Evolutionary conservation across 2,329 filamentous ascomycete species (phyloP).

Genomic region (Claviceps humidiphila): DNA sequence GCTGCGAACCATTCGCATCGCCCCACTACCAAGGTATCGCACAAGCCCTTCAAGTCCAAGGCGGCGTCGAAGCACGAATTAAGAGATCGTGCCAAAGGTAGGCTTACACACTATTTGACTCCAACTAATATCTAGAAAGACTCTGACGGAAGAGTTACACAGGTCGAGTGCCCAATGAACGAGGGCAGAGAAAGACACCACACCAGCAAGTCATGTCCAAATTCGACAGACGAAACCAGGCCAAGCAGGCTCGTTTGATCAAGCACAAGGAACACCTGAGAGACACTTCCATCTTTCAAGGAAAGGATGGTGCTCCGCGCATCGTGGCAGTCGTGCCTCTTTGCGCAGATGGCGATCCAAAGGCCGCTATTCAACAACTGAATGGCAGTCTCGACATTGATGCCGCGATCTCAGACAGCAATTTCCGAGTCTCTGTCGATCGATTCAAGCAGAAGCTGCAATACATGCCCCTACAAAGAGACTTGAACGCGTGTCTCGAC

Average conservation of each 20-base stretch:
- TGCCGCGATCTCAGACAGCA: conserved; percentile 44
- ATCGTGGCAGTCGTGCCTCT: conserved; percentile 82
- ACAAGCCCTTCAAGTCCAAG: conserved; percentile 88
- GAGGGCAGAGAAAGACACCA: conserved; percentile 67
- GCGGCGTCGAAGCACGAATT: conserved; percentile 80
- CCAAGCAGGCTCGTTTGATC: conserved; percentile 72
- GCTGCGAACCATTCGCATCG: conserved; percentile 68
- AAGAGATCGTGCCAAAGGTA: conserved; percentile 77
- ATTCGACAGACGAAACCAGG: conserved; percentile 86
- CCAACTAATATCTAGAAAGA: not conserved
- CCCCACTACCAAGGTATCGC: conserved; percentile 74
- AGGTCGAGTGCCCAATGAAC: conserved; percentile 71
- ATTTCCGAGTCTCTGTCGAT: conserved; percentile 59
- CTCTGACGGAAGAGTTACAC: not conserved
- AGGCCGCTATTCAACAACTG: conserved; percentile 53
- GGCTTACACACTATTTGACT: not conserved
- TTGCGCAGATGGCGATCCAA: conserved; percentile 56
- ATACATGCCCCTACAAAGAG: conserved; percentile 62
- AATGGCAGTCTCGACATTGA: conserved; percentile 72
- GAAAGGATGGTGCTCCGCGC: conserved; percentile 72
- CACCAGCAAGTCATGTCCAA: conserved; percentile 98
- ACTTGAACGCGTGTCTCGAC: conserved; percentile 68
- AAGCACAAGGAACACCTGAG: conserved; percentile 77
- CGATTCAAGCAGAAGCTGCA: conserved; percentile 92
- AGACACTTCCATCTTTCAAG: conserved; percentile 70